Conservation (phyloP, 2,329 filamentous ascomycete genomes). For the Colletotrichum sp. region DNA sequence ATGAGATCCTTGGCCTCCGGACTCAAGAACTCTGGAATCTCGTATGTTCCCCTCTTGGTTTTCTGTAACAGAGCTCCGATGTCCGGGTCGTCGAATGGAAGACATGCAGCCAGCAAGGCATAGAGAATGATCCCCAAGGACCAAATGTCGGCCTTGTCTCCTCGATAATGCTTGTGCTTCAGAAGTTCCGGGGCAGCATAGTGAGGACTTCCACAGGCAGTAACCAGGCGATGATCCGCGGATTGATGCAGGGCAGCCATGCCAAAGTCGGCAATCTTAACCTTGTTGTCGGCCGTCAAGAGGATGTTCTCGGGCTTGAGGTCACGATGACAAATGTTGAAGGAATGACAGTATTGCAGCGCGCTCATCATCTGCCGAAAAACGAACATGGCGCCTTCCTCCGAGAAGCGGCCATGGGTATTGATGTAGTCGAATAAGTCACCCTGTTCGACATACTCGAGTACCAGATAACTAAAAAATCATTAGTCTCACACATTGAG, state of each 20-base stretch:
- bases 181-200: constrained; percentile 96
- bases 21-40: constrained; percentile 67
- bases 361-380: constrained; percentile 95
- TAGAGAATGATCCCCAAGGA: constrained; percentile 91
- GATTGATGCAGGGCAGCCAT: constrained; percentile 94
- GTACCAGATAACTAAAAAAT: constrained; percentile 78
- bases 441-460: constrained; percentile 82
- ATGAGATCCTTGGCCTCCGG: constrained; percentile 80
- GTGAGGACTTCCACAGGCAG: constrained; percentile 94
- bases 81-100: constrained; percentile 80
- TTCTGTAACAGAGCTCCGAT: constrained; percentile 66
- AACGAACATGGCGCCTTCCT: constrained; percentile 81
- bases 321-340: constrained; percentile 95
- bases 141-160: constrained; percentile 91
- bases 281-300: constrained; percentile 73
- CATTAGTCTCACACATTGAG: constrained; percentile 10
- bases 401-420: constrained; percentile 72
- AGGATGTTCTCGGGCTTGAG: constrained; percentile 98
- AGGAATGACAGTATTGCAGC: constrained; percentile 89
- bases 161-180: constrained; percentile 76
- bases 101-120: constrained; percentile 80
- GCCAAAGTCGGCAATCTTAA: constrained; percentile 97
- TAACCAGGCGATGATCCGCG: constrained; percentile 77
- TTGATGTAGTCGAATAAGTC: constrained; percentile 91
- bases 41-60: constrained; percentile 64